Evolutionary conservation across 176 grass and related monocot genomes (phyloP).

Genomic region (Alopecurus myosuroides): DNA sequence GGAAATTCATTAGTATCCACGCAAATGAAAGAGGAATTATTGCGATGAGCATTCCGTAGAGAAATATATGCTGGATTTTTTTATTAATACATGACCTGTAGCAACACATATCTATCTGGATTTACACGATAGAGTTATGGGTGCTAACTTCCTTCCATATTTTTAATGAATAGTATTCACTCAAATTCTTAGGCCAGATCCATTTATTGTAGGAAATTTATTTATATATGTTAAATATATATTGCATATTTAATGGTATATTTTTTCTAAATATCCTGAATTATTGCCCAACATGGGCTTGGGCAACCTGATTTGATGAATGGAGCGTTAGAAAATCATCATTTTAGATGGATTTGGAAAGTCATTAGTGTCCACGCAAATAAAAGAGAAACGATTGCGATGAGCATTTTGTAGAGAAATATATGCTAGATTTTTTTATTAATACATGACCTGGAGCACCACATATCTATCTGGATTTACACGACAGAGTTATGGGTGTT

Average conservation of each 20-base stretch:
- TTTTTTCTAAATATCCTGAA: neutral
- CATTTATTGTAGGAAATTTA: neutral
- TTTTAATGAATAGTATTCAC: too few species aligned
- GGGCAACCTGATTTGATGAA: too few species aligned
- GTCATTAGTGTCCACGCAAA: too few species aligned
- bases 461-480: neutral
- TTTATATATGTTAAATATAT: neutral
- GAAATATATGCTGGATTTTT: neutral
- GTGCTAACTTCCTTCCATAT: neutral
- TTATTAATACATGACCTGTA: neutral
- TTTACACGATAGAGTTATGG: neutral
- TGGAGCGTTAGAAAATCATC: too few species aligned
- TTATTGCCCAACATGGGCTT: neutral
- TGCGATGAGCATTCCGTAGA: neutral
- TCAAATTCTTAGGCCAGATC: too few species aligned
- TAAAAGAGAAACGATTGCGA: neutral
- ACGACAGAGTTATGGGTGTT: neutral
- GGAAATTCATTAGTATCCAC: neutral
- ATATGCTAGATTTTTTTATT: neutral
- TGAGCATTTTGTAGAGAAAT: neutral
- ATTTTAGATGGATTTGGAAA: neutral
- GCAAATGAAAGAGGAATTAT: neutral
- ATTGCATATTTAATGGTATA: neutral
- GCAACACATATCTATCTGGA: neutral
- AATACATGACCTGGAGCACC: neutral